Percentiles rank a stretch among this genome's conserved stretches.
phyloP scores from a whole-genome alignment of 495 filamentous ascomycete genomes.

The Bacidia gigantensis region DNA sequence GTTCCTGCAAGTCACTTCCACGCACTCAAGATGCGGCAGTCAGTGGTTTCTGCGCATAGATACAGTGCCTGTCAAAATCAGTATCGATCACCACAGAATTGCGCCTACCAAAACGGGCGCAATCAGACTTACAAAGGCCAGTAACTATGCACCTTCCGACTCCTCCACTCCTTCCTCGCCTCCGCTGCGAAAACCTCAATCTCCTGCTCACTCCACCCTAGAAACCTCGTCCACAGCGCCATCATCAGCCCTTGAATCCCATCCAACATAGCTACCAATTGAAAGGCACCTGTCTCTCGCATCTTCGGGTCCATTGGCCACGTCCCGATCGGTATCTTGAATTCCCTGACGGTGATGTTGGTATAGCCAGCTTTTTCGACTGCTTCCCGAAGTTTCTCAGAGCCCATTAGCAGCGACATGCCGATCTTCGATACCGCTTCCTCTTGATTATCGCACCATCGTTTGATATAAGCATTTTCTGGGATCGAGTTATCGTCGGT shows the following conservation, averaged over 20 bases:
- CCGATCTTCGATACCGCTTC: slow-evolving; percentile 2
- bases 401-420: slow-evolving; percentile 7
- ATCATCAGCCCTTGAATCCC: slow-evolving; percentile 31
- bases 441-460: slow-evolving; percentile 4
- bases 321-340: slow-evolving; percentile 18
- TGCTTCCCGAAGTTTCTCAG: slow-evolving; percentile 9
- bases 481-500: slow-evolving; percentile 17
- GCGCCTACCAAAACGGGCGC: too few species aligned
- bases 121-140: slow-evolving; percentile 4
- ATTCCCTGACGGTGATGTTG: slow-evolving; percentile 12
- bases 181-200: slow-evolving; percentile 40
- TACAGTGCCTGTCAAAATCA: too few species aligned
- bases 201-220: slow-evolving; percentile 42
- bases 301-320: slow-evolving; percentile 21
- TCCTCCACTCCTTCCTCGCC: slow-evolving; percentile 38
- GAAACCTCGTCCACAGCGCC: slow-evolving; percentile 37
- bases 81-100: too few species aligned
- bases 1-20: too few species aligned
- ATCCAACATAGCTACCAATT: slow-evolving; percentile 30
- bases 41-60: too few species aligned
- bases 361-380: slow-evolving; percentile 19
- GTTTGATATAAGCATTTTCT: slow-evolving; percentile 4
- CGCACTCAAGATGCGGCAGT: too few species aligned
- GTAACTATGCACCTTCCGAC: slow-evolving; percentile 31
- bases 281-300: slow-evolving; percentile 16